Percentiles rank a stretch among this genome's conserved stretches.
phyloP scores from a whole-genome alignment of 2,329 filamentous ascomycete species.

The Bretziella fagacearum region DNA sequence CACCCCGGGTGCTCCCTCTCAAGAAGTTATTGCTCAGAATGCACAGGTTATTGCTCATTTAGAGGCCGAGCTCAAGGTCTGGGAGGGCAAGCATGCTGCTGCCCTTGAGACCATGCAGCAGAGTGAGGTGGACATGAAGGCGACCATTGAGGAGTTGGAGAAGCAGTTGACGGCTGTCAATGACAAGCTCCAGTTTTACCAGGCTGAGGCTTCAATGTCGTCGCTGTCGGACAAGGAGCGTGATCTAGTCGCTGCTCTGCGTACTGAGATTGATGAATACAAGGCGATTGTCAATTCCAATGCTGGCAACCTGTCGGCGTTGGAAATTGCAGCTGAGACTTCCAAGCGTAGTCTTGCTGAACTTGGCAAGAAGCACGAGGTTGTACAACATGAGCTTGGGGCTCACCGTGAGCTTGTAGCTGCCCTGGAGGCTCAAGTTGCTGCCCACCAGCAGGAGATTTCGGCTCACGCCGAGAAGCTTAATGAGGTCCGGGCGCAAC shows the following conservation, averaged over 20 bases:
- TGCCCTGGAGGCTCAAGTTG: constrained; percentile 41
- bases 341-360: constrained; percentile 27
- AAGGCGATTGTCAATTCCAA: constrained; percentile 56
- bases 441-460: constrained; percentile 40
- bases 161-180: constrained; percentile 36
- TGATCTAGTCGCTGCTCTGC: constrained; percentile 43
- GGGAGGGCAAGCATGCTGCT: constrained; percentile 59
- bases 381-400: constrained; percentile 34
- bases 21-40: constrained; percentile 10
- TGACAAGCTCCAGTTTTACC: constrained; percentile 30
- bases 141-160: constrained; percentile 60
- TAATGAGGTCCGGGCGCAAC: constrained; percentile 30
- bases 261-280: constrained; percentile 65
- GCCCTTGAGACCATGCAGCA: constrained; percentile 53
- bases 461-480: constrained; percentile 37
- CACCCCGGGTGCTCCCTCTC: constrained; percentile 2
- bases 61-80: constrained; percentile 52
- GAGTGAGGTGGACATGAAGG: constrained; percentile 55
- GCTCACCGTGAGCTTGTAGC: constrained; percentile 31
- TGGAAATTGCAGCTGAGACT: constrained; percentile 54
- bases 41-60: constrained; percentile 37
- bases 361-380: constrained; percentile 40
- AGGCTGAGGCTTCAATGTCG: constrained; percentile 27
- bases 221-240: constrained; percentile 36
- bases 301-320: constrained; percentile 48